Conservation (phyloP, 2,329 filamentous ascomycete genomes). For the Colletotrichum nymphaeae region DNA sequence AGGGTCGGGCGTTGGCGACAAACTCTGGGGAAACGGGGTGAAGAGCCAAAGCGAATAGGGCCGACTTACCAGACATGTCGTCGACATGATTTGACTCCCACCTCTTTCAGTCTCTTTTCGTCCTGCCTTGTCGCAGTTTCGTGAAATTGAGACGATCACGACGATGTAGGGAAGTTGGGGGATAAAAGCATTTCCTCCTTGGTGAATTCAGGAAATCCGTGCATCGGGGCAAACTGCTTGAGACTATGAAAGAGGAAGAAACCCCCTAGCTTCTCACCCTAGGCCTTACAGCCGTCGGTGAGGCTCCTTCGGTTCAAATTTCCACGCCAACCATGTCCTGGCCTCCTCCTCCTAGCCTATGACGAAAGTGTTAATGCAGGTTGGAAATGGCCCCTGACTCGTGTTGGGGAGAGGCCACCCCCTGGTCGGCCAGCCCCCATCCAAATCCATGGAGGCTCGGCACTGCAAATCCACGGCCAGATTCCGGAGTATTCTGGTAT, state of each 20-base stretch:
- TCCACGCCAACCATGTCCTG: constrained; percentile 1
- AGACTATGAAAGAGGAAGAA: background rate
- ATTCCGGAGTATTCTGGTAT: constrained; percentile 18
- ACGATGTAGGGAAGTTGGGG: background rate
- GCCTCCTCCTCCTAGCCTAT: constrained; percentile 1
- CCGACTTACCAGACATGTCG: constrained; percentile 24
- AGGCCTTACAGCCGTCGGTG: background rate
- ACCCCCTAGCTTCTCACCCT: background rate
- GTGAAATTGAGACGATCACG: constrained; percentile 10
- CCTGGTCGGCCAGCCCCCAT: background rate
- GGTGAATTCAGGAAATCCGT: constrained; percentile 10
- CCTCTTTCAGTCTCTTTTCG: background rate
- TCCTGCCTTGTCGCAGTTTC: background rate
- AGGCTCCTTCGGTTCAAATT: constrained; percentile 13
- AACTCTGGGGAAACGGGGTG: constrained; percentile 17
- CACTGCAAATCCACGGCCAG: constrained; percentile 14
- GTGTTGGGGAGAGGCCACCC: background rate
- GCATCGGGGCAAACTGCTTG: constrained; percentile 14
- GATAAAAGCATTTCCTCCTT: constrained; percentile 23
- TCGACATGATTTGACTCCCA: constrained; percentile 25
- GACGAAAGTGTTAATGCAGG: constrained; percentile 29
- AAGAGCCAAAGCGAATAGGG: background rate
- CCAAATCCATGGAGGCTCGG: background rate
- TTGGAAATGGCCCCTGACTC: constrained; percentile 21
- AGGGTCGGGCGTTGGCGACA: background rate